These are phyloP conservation scores for Solanum pimpinellifolium DNA, from an alignment of 257 asterid species.

Conservation along the genomic window DNA sequence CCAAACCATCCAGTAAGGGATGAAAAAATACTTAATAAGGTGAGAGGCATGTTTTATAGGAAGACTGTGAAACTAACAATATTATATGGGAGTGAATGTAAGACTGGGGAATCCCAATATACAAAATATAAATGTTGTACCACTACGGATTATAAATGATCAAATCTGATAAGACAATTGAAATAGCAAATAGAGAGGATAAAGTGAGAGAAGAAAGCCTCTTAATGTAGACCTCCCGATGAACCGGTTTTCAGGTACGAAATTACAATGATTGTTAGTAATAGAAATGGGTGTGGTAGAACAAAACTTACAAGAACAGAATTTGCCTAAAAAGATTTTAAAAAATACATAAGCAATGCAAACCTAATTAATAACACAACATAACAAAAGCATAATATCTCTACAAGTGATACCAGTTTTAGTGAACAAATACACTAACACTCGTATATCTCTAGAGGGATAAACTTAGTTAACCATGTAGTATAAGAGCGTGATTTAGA, in stretches of 20 bases:
- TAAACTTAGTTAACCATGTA: background rate
- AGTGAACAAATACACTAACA: background rate
- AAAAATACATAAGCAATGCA: background rate
- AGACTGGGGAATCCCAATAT: too few relatives aligned
- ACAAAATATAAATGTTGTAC: too few relatives aligned
- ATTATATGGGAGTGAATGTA: background rate
- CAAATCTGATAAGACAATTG: background rate
- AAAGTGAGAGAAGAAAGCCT: background rate
- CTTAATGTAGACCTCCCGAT: background rate
- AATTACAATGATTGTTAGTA: background rate
- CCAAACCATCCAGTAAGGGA: background rate
- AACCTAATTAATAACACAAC: background rate
- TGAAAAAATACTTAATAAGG: background rate
- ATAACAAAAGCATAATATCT: background rate
- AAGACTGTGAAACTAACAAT: background rate
- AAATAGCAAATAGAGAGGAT: background rate
- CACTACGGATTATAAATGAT: background rate
- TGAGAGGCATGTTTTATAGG: background rate
- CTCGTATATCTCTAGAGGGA: background rate
- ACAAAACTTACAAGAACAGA: background rate
- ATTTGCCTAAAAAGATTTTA: too few relatives aligned
- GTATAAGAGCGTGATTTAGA: background rate
- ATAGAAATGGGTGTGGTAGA: background rate
- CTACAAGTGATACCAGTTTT: background rate
- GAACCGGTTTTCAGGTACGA: background rate